These are phyloP conservation scores for Komagataella pastoris DNA, from an alignment of 805 yeast species.

Conservation along the genomic window DNA sequence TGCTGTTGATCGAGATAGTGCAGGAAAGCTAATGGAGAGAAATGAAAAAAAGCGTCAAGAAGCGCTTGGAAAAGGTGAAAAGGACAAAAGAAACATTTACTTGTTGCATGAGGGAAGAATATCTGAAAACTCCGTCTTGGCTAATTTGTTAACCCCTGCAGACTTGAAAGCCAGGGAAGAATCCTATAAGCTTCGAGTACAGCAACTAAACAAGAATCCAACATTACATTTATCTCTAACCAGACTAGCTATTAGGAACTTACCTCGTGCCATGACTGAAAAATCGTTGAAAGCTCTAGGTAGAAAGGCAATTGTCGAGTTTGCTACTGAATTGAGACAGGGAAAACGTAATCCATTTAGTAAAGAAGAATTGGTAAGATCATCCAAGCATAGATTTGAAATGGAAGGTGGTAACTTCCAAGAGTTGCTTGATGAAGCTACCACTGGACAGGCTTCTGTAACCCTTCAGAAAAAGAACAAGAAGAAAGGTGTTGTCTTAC, in stretches of 20 bases:
- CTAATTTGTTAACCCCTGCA: constrained; percentile 47
- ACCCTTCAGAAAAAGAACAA: constrained; percentile 35
- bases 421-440: constrained; percentile 20
- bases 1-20: constrained; percentile 80
- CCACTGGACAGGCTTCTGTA: constrained; percentile 4
- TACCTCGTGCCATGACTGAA: constrained; percentile 86
- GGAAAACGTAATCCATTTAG: constrained; percentile 70
- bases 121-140: constrained; percentile 66
- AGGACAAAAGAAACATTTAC: constrained; percentile 75
- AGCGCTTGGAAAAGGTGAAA: constrained; percentile 64
- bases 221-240: constrained; percentile 87
- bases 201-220: constrained; percentile 85
- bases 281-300: constrained; percentile 85
- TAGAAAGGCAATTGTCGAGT: constrained; percentile 87
- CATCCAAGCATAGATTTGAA: constrained; percentile 46
- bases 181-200: constrained; percentile 73
- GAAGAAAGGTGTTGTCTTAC: constrained; percentile 83
- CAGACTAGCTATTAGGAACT: constrained; percentile 84
- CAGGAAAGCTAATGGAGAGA: constrained; percentile 57
- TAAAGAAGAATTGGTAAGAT: constrained; percentile 78
- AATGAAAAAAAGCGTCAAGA: constrained; percentile 65
- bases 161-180: constrained; percentile 85
- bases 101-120: constrained; percentile 91
- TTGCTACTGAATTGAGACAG: constrained; percentile 78
- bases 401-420: constrained; percentile 21